Conservation (phyloP, 2,329 filamentous ascomycete genomes). For the Calonectria crousiana region DNA sequence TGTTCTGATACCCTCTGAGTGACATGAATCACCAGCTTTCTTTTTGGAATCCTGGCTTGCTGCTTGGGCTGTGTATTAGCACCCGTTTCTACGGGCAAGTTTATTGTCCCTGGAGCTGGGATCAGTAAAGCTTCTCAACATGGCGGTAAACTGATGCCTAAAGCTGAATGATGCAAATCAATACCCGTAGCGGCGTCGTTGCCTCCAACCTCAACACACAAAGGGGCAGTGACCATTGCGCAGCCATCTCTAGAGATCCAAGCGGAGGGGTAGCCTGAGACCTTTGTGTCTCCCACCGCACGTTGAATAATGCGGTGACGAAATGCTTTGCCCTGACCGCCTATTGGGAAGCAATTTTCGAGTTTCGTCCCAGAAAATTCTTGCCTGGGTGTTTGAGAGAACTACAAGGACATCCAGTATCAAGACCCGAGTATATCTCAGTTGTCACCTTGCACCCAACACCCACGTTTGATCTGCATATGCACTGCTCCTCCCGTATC, state of each 20-base stretch:
- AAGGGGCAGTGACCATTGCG: background rate
- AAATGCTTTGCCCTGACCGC: background rate
- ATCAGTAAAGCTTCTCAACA: background rate
- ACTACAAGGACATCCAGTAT: background rate
- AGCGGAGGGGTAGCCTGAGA: background rate
- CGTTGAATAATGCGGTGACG: background rate
- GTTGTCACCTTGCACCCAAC: background rate
- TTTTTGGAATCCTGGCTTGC: background rate
- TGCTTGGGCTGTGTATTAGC: background rate
- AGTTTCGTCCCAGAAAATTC: background rate
- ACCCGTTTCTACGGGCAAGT: too few relatives aligned
- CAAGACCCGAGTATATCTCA: background rate
- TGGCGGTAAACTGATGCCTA: background rate
- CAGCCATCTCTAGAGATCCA: background rate
- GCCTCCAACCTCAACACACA: background rate
- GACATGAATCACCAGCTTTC: background rate
- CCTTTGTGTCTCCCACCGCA: background rate
- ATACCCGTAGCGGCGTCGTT: background rate
- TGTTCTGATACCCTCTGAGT: background rate
- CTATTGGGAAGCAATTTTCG: background rate
- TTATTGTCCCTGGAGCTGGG: background rate
- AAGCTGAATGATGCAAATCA: background rate
- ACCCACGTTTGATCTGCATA: background rate
- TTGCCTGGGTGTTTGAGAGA: background rate
- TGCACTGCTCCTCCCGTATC: background rate